Evolutionary conservation across 345 rosid genomes (phyloP).

Genomic region (Anastatica hierochuntica): DNA sequence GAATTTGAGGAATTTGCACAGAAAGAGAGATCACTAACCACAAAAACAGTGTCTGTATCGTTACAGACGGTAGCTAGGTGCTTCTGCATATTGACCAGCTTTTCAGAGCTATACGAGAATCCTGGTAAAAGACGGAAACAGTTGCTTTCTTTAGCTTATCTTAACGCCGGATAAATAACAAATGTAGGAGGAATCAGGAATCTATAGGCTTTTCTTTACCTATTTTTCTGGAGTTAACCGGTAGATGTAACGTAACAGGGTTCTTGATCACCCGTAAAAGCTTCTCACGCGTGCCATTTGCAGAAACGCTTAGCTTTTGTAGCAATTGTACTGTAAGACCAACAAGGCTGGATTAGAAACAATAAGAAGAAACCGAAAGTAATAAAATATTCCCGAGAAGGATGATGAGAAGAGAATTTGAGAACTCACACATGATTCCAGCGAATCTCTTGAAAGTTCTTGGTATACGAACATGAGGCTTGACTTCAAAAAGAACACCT

Average conservation of each 20-base stretch:
- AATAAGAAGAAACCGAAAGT: not conserved
- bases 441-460: constrained; percentile 78
- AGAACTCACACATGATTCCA: constrained; percentile 70
- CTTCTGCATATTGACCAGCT: constrained; percentile 50
- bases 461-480: constrained; percentile 81
- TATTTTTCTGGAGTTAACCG: constrained; percentile 52
- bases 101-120: constrained; percentile 71
- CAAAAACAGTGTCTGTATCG: constrained; percentile 67
- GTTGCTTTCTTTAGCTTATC: not conserved
- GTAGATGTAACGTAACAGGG: constrained; percentile 60
- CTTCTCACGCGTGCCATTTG: constrained; percentile 69
- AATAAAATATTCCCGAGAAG: not conserved
- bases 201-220: constrained; percentile 31
- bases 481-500: constrained; percentile 84
- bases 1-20: not conserved
- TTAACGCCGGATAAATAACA: not conserved
- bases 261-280: constrained; percentile 69
- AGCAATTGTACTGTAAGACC: constrained; percentile 68
- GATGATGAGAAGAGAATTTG: not conserved
- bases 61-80: constrained; percentile 41
- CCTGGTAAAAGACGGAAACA: constrained; percentile 38
- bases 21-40: constrained; percentile 41
- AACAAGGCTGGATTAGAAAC: constrained; percentile 5
- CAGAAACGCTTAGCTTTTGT: constrained; percentile 69
- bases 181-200: not conserved